Evolutionary conservation across 2,329 filamentous ascomycete species (phyloP), one percentile per base, ranked within the genome.

Genomic region (Cytospora piceae): DNA sequence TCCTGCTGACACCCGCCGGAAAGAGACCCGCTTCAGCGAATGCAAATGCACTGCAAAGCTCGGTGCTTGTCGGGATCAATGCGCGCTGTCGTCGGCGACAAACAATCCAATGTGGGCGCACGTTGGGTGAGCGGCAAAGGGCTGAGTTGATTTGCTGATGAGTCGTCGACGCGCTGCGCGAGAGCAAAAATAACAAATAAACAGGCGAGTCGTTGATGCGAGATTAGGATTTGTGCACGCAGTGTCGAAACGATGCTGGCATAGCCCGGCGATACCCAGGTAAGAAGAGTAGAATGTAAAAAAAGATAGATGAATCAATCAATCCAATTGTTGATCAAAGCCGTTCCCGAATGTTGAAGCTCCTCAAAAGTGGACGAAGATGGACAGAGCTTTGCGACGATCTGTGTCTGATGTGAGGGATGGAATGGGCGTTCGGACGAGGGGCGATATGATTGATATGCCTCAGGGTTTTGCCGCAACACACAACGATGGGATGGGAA

Each of bases 151-250:
- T 24, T 8, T 46, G 42, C 8, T 24, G 56, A 56, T 27, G n/a
- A 24, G 9, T 65, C 59, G 68, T 59, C 24, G 20, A 58, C 17
- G 65, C 46, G n/a, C 46, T 49, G 46, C 46, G 46, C 20, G n/a
- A 49, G 46, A 24, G 46, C 27, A 49, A 24, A 49, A 37, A 15
- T 4, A 37, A 37, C 4, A 34, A 34, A 34, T 12, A 34, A 29
- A 29, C 39, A 49, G 46, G 46, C 42, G 60, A 22, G 61, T 61
- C 52, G 67, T 59, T 67, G 66, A 62, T 57, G 66, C 63, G 67
- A 72, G 70, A 80, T 79, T 78, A 79, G 59, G 77, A 77, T 71
- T 75, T 73, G n/a, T 49, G 46, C n/a, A 49, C 46, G n/a, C n/a
- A 49, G 46, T 63, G 76, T 76, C 71, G 76, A 77, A 80, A 80